Evolutionary conservation across 495 filamentous ascomycete genomes (phyloP), one percentile per base, ranked within the genome.

Genomic region (Annulohypoxylon stygium): DNA sequence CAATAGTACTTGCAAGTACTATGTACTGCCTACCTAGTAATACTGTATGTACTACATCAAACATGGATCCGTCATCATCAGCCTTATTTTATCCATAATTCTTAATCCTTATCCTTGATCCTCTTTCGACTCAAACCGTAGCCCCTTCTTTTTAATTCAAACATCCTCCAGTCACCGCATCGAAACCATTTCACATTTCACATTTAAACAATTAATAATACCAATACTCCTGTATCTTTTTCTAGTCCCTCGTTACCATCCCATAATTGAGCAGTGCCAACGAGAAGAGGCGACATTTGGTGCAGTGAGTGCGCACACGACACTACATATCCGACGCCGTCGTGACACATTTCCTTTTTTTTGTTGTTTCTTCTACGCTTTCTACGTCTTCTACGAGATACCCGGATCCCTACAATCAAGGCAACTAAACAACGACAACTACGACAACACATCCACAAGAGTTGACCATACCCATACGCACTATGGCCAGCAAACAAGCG

Each of bases 401-500:
- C 34, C 48, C 53, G 50, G 20, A 37, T 34, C 12, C 12, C 12
- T 33, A n/a, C 25, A 2, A 33, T 11, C 5, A 14, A 14, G 30
- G 23, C 23, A 53, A 53, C 48, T 6, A 6, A 4, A n/a, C 4
- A 11, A 43, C 12, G 0, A 53, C 48, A 10, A 53, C 48, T 9
- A 51, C 20, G 6, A 26, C 50, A 9, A 53, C 8, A 53, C 10
- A 41, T 36, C 34, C 34, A 10, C 7, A 26, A 74, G 84, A 86
- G 68, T 88, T 87, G 82, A 91, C 90, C 83, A 45, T 16, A 45
- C 12, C 14, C 41, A 45, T 16, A 47, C 4, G 91, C 86, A 91
- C 90, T 51, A 97, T 95, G 93, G 93, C 93, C 45, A 94, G 91
- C 67, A 89, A 90, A 76, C 92, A 92, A 61, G 93, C 93, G 34